Conservation (phyloP, 495 filamentous ascomycete genomes). For the Talaromyces wortmannii region DNA sequence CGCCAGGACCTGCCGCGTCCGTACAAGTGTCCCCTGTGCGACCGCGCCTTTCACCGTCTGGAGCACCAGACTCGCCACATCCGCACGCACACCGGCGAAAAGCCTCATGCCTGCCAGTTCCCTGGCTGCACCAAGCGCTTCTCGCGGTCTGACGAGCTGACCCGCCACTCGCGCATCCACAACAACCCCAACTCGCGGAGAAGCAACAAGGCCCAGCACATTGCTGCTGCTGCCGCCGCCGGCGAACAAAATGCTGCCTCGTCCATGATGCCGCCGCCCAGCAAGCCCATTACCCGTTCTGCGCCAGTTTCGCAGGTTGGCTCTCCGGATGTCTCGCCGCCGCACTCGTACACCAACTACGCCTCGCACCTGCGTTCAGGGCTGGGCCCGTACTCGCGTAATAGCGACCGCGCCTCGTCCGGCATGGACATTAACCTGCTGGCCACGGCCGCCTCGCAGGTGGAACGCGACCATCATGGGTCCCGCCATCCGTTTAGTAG, state of each 20-base stretch:
- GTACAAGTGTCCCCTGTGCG: conserved; percentile 97
- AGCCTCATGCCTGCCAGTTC: conserved; percentile 91
- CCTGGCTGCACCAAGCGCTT: conserved; percentile 97
- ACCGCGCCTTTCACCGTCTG: conserved; percentile 97
- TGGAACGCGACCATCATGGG: conserved; percentile 70
- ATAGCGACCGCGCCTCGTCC: conserved; percentile 36
- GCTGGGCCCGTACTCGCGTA: conserved; percentile 60
- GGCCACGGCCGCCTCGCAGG: conserved; percentile 82
- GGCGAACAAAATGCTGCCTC: conserved; percentile 41
- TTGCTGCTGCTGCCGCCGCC: conserved; percentile 49
- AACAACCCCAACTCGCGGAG: conserved; percentile 96
- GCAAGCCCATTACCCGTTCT: conserved; percentile 65
- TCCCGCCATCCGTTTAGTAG: conserved; percentile 44
- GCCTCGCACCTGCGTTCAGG: conserved; percentile 55
- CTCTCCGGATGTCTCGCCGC: conserved; percentile 93
- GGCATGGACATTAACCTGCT: conserved; percentile 80
- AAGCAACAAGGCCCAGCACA: conserved; percentile 78
- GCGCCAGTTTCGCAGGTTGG: conserved; percentile 85
- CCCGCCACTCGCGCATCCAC: conserved; percentile 95
- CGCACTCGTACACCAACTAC: conserved; percentile 79
- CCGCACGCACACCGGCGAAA: conserved; percentile 95
- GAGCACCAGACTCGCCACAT: conserved; percentile 99
- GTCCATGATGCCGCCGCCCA: conserved; percentile 75
- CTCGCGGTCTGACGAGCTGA: conserved; percentile 93
- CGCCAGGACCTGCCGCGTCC: conserved; percentile 84